These are phyloP conservation scores for Podila epigama DNA, from an alignment of 192 early-diverging fungal species.

Conservation along the genomic window DNA sequence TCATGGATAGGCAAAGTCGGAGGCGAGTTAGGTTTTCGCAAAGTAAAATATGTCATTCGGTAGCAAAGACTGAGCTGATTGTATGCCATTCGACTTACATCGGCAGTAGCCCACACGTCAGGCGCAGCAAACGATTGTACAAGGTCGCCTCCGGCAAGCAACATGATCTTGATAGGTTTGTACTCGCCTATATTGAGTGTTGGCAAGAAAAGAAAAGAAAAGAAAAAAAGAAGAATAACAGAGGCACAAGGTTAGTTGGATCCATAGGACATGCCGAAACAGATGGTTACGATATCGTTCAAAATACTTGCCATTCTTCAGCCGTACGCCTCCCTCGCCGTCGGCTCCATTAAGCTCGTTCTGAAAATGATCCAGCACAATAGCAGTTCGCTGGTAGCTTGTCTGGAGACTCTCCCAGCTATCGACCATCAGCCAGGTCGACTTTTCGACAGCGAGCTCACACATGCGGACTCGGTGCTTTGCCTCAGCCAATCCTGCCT, in stretches of 20 bases:
- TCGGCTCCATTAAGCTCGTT: constrained; percentile 79
- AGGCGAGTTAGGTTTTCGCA: not conserved
- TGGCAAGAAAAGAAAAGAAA: not conserved
- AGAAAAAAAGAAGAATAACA: not conserved
- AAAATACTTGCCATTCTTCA: constrained; percentile 61
- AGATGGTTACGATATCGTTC: no score
- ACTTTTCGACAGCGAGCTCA: constrained; percentile 81
- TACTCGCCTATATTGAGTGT: constrained; percentile 52
- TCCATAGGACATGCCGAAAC: no score
- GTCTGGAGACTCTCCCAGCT: constrained; percentile 88
- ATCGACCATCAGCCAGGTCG: constrained; percentile 96
- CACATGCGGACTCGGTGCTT: constrained; percentile 94
- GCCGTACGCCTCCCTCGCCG: constrained; percentile 70
- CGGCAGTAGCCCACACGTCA: constrained; percentile 84
- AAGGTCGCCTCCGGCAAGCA: constrained; percentile 96
- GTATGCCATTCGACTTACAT: constrained; percentile 65
- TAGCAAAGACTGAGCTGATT: not conserved
- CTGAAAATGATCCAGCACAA: constrained; percentile 96
- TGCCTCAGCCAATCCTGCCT: constrained; percentile 88
- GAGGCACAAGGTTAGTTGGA: no score
- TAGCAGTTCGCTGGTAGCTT: constrained; percentile 83
- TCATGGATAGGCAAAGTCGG: not conserved
- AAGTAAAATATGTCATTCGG: not conserved
- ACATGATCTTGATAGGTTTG: constrained; percentile 81
- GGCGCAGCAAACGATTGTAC: constrained; percentile 95